A percentile compares a stretch with the other conserved stretches of the same genome.
phyloP scores from a whole-genome alignment of 495 filamentous ascomycete genomes.

The Penicillium psychrofluorescens region DNA sequence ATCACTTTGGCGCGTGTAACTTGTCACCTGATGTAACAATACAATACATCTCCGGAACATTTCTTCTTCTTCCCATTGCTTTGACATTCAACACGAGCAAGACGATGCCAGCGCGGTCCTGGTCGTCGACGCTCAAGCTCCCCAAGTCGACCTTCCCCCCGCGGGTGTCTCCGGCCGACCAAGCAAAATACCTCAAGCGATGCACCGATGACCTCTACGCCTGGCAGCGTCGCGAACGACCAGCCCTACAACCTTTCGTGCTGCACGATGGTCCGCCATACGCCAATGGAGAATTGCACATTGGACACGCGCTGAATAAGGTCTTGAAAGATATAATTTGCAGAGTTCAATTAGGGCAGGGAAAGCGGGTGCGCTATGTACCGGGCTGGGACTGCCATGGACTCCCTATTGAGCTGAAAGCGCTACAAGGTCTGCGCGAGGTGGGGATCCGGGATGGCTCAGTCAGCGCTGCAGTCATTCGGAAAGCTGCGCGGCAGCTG shows the following conservation, averaged over 20 bases:
- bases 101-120: slow-evolving; percentile 48
- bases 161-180: slow-evolving; percentile 42
- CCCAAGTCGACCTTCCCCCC: slow-evolving; percentile 54
- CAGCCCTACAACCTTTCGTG: slow-evolving; percentile 57
- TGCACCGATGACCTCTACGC: slow-evolving; percentile 84
- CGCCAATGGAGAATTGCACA: slow-evolving; percentile 88
- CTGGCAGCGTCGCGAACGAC: slow-evolving; percentile 67
- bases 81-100: neutral
- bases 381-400: slow-evolving; percentile 99
- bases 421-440: slow-evolving; percentile 55
- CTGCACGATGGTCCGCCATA: slow-evolving; percentile 97
- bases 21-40: too few species aligned
- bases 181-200: slow-evolving; percentile 58
- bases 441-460: slow-evolving; percentile 10
- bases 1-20: too few species aligned
- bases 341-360: slow-evolving; percentile 69
- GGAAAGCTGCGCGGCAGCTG: slow-evolving; percentile 65
- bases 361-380: slow-evolving; percentile 73
- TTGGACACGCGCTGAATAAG: slow-evolving; percentile 98
- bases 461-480: slow-evolving; percentile 39
- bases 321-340: slow-evolving; percentile 91
- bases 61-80: too few species aligned
- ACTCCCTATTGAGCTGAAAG: slow-evolving; percentile 94
- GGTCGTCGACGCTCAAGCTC: slow-evolving; percentile 53
- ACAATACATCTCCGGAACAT: too few species aligned